Evolutionary conservation across 345 rosid genomes (phyloP).

Genomic region (Salix purpurea): DNA sequence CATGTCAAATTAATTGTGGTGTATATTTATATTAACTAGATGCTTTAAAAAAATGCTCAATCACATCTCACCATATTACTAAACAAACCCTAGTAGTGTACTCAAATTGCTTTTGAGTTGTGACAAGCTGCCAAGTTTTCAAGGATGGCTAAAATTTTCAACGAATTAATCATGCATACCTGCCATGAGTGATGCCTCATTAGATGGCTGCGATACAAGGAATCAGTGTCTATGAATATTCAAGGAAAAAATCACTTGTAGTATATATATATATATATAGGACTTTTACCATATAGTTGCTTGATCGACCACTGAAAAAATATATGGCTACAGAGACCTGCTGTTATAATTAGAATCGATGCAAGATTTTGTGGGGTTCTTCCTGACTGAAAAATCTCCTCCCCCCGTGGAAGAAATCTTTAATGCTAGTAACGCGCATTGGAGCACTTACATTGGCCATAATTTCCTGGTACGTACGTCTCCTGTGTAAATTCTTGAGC

Average conservation of each 20-base stretch:
- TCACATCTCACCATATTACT: too few relatives aligned
- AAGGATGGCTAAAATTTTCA: neutral
- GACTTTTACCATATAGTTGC: neutral
- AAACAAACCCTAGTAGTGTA: too few relatives aligned
- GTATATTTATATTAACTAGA: too few relatives aligned
- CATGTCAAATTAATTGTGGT: too few relatives aligned
- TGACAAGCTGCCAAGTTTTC: neutral
- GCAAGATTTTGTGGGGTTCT: conserved; percentile 25
- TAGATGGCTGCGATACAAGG: conserved; percentile 9
- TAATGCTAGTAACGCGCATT: too few relatives aligned
- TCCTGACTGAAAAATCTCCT: too few relatives aligned
- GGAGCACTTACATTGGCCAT: too few relatives aligned
- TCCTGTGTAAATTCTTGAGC: too few relatives aligned
- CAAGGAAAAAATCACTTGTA: neutral
- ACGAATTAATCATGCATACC: conserved; percentile 2
- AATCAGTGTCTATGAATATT: too few relatives aligned
- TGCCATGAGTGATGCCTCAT: conserved; percentile 15
- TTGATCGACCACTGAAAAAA: neutral
- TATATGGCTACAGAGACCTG: neutral
- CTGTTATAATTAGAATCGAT: conserved; percentile 17
- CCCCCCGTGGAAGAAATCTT: too few relatives aligned
- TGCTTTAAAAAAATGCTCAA: too few relatives aligned
- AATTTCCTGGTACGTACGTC: too few relatives aligned
- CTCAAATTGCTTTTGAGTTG: neutral
- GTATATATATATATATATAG: neutral